These are phyloP conservation scores for Stagonosporopsis cucurbitacearum DNA, from an alignment of 2,329 filamentous ascomycete genomes.

Conservation along the genomic window DNA sequence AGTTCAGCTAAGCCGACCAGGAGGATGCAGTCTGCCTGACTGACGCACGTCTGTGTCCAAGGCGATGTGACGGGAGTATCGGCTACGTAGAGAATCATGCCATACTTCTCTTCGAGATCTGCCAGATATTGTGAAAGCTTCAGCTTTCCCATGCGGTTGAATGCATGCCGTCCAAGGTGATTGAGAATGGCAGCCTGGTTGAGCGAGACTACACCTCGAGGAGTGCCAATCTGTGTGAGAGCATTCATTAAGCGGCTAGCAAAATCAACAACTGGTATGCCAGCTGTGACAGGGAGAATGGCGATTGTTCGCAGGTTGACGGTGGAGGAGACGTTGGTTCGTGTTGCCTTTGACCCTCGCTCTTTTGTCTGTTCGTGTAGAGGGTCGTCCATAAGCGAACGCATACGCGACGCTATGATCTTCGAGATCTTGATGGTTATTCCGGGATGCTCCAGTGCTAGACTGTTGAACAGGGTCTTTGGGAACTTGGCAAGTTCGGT, in stretches of 20 bases:
- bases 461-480: slow-evolving; percentile 93
- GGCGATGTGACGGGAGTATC: slow-evolving; percentile 97
- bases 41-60: slow-evolving; percentile 98
- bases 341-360: slow-evolving; percentile 60
- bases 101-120: slow-evolving; percentile 96
- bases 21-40: slow-evolving; percentile 94
- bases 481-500: slow-evolving; percentile 97
- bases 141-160: slow-evolving; percentile 95
- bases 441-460: slow-evolving; percentile 94
- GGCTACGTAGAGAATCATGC: slow-evolving; percentile 91
- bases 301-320: slow-evolving; percentile 93
- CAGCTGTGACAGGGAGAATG: slow-evolving; percentile 86
- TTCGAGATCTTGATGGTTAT: slow-evolving; percentile 99
- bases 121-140: slow-evolving; percentile 96
- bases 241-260: slow-evolving; percentile 87
- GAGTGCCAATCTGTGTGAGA: slow-evolving; percentile 84
- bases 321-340: slow-evolving; percentile 77
- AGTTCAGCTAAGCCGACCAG: slow-evolving; percentile 90
- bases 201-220: slow-evolving; percentile 87
- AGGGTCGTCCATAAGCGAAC: slow-evolving; percentile 83
- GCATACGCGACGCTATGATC: slow-evolving; percentile 95
- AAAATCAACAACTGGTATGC: slow-evolving; percentile 94
- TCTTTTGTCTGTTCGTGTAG: slow-evolving; percentile 71
- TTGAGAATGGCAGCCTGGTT: slow-evolving; percentile 95
- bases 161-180: slow-evolving; percentile 93